phyloP scores from a whole-genome alignment of 768 basidiomycete species.

The Mycena capillaripes region DNA sequence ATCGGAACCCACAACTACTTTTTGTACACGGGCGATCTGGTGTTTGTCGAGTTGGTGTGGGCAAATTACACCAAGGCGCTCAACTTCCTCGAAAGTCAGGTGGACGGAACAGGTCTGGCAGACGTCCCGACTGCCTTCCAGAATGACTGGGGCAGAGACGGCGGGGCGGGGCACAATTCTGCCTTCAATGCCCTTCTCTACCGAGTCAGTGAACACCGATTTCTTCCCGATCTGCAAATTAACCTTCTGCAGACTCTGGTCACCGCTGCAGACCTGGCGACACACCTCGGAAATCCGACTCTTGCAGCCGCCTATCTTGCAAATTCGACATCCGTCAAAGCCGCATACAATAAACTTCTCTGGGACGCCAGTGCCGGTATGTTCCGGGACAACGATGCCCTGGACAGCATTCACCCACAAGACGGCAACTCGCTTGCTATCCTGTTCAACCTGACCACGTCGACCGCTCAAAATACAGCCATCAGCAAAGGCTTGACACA shows the following conservation, averaged over 20 bases:
- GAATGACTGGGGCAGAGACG: constrained; percentile 64
- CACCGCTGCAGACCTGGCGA: constrained; percentile 53
- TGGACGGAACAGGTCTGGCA: constrained; percentile 55
- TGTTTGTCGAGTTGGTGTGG: constrained; percentile 59
- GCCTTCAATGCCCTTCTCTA: constrained; percentile 63
- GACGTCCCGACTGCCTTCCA: constrained; percentile 55
- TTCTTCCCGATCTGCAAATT: background rate
- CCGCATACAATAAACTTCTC: constrained; percentile 55
- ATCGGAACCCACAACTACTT: constrained; percentile 58
- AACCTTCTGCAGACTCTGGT: constrained; percentile 45
- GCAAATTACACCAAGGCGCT: constrained; percentile 57
- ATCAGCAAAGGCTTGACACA: constrained; percentile 59
- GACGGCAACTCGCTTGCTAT: constrained; percentile 66
- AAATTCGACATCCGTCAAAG: constrained; percentile 56
- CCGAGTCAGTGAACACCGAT: constrained; percentile 45
- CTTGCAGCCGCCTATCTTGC: constrained; percentile 44
- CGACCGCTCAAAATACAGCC: constrained; percentile 52
- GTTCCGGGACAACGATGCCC: constrained; percentile 62
- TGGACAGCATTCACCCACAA: constrained; percentile 58
- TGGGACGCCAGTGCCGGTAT: constrained; percentile 60
- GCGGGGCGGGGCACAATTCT: constrained; percentile 61
- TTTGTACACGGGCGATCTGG: constrained; percentile 62
- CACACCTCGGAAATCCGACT: constrained; percentile 40
- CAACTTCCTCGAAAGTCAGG: constrained; percentile 57
- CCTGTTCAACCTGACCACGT: constrained; percentile 60